Evolutionary conservation across 257 asterid species (phyloP).

Genomic region (Capsicum pubescens): DNA sequence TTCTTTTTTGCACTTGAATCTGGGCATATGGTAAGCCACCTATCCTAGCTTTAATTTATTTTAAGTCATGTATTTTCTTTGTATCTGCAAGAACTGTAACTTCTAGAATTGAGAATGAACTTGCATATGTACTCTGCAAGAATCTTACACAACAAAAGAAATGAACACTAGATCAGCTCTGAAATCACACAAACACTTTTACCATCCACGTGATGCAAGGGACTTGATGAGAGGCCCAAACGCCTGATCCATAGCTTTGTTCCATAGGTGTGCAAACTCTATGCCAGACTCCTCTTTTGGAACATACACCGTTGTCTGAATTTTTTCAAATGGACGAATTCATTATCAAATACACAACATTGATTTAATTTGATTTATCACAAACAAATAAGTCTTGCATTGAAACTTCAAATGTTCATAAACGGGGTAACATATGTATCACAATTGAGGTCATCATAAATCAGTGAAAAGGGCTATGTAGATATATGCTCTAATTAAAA

Average conservation of each 20-base stretch:
- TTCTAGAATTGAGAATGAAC: neutral
- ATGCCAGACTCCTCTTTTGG: constrained; percentile 35
- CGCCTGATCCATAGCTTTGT: constrained; percentile 53
- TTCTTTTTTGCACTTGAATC: no score
- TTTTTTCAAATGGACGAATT: constrained; percentile 3
- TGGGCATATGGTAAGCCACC: no score
- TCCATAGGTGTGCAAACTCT: constrained; percentile 59
- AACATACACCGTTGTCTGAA: constrained; percentile 41
- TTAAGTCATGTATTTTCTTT: no score
- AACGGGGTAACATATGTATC: neutral
- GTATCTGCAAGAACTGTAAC: neutral
- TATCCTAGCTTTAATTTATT: no score
- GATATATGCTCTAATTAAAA: neutral
- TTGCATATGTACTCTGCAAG: constrained; percentile 1
- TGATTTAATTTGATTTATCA: neutral
- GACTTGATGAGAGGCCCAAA: constrained; percentile 48
- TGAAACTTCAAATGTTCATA: neutral
- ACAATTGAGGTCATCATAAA: neutral
- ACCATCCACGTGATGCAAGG: constrained; percentile 59
- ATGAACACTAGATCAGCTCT: neutral
- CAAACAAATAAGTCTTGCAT: neutral
- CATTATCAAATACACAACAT: neutral
- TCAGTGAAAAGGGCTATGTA: neutral
- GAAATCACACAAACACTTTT: constrained; percentile 27
- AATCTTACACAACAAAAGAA: neutral